phyloP scores from a whole-genome alignment of 1,139 yeast species.

The Cylindricascospora bacillispora region DNA sequence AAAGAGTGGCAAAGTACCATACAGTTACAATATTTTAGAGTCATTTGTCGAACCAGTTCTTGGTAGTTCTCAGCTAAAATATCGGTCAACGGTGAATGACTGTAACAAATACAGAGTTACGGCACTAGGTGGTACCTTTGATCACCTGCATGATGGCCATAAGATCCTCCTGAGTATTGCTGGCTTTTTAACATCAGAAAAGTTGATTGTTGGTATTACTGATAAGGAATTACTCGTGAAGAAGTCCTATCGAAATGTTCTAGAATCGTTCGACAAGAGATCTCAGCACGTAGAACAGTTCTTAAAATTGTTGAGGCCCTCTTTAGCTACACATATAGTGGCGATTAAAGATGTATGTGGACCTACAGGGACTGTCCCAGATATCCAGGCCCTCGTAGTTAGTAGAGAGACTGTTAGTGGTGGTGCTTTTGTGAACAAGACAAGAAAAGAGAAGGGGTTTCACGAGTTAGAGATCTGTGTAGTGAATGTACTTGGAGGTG shows the following conservation, averaged over 20 bases:
- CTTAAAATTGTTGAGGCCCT: constrained; percentile 35
- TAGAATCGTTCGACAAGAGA: constrained; percentile 49
- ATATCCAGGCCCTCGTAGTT: constrained; percentile 68
- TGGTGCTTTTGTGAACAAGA: constrained; percentile 56
- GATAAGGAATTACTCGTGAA: constrained; percentile 62
- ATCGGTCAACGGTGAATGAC: constrained; percentile 5
- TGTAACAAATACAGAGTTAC: constrained; percentile 26
- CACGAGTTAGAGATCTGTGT: constrained; percentile 40
- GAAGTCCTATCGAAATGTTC: constrained; percentile 55
- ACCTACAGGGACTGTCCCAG: constrained; percentile 71
- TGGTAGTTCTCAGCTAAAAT: no score
- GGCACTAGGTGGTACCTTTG: constrained; percentile 95
- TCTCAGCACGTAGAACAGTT: constrained; percentile 36
- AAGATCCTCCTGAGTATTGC: constrained; percentile 69
- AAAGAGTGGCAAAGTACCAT: not conserved
- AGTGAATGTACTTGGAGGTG: constrained; percentile 61
- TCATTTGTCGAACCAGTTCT: not conserved
- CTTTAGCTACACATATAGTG: constrained; percentile 32
- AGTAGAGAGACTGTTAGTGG: constrained; percentile 74
- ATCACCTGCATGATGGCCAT: constrained; percentile 94
- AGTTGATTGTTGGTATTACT: constrained; percentile 71
- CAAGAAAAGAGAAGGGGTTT: constrained; percentile 46
- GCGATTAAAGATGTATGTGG: constrained; percentile 84
- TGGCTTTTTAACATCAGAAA: constrained; percentile 42
- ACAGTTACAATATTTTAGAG: not conserved